Base-by-base conservation (phyloP, 2,329 filamentous ascomycete species). In the Curvularia eragrostidis region DNA sequence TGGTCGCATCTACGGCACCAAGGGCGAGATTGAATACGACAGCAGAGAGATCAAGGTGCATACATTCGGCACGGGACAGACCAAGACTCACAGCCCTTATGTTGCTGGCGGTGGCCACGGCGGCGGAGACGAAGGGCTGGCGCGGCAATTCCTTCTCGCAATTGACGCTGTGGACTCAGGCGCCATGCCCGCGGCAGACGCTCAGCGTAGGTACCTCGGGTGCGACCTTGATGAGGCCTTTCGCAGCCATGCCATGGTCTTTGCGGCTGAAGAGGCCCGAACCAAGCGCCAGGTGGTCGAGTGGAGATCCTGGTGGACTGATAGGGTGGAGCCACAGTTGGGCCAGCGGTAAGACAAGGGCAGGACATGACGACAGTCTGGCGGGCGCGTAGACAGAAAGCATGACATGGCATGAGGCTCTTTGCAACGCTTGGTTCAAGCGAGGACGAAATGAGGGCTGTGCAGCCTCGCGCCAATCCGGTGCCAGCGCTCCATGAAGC, bases 231-330 rank as follows among this genome's bases (percentile, higher is more conserved):
- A 97, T 55, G 95, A 98, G 71, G 87, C 90, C 1, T 84, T 98
- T n/a, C 84, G 90, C 48, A 96, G 92, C 70, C 95, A 98, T 78
- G 93, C 91, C 1, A 85, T 95, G 78, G 94, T 97, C 0, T 99
- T 97, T 80, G 93, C 92, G 23, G 95, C 94, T 0, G 95, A 98
- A 78, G 90, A 96, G 68, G 92, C 94, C 5, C 85, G 94, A 69
- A 82, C 80, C 48, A 82, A 84, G 49, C 86, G 84, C 70, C 87
- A 84, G 72, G 88, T 95, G 7, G 78, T 98, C 3, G 83, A 89
- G 65, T 97, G 91, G 88, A 78, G 79, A 42, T 77, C 83, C 46
- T 97, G 92, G 91, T 97, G 92, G 92, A 77, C 78, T 30, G 73
- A 77, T 57, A 81, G 86, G 62, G 81, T 89, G 26, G 79, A 78